Conservation (phyloP, 2,329 filamentous ascomycete genomes). For the Drechslerella dactyloides region DNA sequence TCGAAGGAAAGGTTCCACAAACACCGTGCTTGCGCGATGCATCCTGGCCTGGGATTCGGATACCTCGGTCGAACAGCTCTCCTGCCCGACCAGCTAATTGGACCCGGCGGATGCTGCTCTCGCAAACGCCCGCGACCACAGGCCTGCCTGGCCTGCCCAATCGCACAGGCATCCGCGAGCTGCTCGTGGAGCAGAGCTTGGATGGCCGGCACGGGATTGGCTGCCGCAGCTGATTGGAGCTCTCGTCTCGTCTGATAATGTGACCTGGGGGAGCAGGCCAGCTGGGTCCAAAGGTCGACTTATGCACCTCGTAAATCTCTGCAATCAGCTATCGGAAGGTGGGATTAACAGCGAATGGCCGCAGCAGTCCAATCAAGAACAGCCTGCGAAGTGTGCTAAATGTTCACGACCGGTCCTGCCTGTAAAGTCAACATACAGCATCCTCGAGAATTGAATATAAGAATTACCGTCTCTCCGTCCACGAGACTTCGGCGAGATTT, state of each 20-base stretch:
- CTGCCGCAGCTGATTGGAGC: slow-evolving; percentile 31
- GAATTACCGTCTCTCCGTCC: slow-evolving; percentile 1
- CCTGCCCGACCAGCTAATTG: no score
- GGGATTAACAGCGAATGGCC: slow-evolving; percentile 7
- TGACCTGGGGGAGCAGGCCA: slow-evolving; percentile 6
- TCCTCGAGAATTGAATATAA: not conserved
- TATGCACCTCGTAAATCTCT: slow-evolving; percentile 39
- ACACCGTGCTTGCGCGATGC: no score
- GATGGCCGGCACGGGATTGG: not conserved
- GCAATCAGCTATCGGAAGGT: slow-evolving; percentile 35
- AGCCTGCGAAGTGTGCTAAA: no score
- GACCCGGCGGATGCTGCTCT: no score
- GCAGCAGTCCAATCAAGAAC: slow-evolving; percentile 10
- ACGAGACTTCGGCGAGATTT: not conserved
- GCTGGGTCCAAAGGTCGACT: not conserved
- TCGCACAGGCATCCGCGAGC: not conserved
- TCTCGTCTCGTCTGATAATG: slow-evolving; percentile 32
- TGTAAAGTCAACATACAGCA: no score
- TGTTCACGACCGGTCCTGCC: no score
- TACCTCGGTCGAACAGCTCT: no score
- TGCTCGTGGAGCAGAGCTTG: not conserved
- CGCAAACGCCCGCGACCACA: no score
- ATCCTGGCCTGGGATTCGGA: no score
- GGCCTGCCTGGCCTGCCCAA: not conserved
- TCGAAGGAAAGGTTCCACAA: no score